These are phyloP conservation scores for Colletotrichum nymphaeae DNA, from an alignment of 2,329 filamentous ascomycete genomes.

Conservation along the genomic window DNA sequence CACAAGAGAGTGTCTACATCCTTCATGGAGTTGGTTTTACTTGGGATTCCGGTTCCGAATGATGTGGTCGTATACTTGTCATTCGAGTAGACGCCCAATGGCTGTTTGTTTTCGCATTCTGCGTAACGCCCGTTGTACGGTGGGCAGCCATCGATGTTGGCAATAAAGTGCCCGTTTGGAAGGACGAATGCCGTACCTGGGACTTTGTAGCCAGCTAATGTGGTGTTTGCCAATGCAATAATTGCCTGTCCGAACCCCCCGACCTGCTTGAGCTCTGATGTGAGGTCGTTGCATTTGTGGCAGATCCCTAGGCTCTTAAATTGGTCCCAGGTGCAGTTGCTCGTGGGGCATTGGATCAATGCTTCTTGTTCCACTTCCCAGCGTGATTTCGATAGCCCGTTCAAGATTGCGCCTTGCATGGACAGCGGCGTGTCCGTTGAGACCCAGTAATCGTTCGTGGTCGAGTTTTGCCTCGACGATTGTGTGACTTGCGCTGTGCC, in stretches of 20 bases:
- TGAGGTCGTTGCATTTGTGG: conserved; percentile 36
- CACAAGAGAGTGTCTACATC: conserved; percentile 14
- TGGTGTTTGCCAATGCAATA: background rate
- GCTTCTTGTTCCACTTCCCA: conserved; percentile 23
- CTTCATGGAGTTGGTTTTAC: conserved; percentile 11
- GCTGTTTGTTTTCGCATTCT: background rate
- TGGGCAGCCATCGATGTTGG: conserved; percentile 12
- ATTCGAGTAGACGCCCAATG: background rate
- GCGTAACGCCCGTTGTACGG: background rate
- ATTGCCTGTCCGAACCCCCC: background rate
- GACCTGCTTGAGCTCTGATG: conserved; percentile 24
- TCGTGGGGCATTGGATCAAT: conserved; percentile 26
- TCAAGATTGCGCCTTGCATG: conserved; percentile 30
- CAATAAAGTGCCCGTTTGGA: conserved; percentile 18
- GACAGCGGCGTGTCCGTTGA: background rate
- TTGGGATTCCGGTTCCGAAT: conserved; percentile 5
- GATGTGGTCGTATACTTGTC: background rate
- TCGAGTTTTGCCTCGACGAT: background rate
- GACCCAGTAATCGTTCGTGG: background rate
- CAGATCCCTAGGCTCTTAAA: conserved; percentile 38
- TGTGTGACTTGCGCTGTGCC: background rate
- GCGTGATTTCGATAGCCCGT: conserved; percentile 5
- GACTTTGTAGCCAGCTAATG: background rate
- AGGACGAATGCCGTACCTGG: background rate
- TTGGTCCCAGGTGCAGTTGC: conserved; percentile 36